Conservation (phyloP, 1,284 basidiomycete species). For the Cryptococcus sp. region DNA sequence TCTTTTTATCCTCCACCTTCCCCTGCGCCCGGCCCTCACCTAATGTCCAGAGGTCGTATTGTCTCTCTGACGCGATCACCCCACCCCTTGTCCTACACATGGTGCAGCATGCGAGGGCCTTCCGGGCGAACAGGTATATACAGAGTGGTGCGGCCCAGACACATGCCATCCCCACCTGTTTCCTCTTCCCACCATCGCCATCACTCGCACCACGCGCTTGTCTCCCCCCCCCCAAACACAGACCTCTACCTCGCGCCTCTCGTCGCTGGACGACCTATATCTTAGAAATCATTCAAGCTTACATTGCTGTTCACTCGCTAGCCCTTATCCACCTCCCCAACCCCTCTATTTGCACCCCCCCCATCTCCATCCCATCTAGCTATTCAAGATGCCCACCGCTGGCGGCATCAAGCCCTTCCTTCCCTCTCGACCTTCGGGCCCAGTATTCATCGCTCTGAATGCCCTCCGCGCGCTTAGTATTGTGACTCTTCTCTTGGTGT, state of each 20-base stretch:
- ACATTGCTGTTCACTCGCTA: not conserved
- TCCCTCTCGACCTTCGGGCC: conserved; percentile 34
- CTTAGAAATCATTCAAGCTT: not conserved
- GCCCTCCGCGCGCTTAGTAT: conserved; percentile 70
- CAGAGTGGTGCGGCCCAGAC: not conserved
- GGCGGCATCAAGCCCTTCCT: conserved; percentile 31
- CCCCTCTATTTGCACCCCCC: not conserved
- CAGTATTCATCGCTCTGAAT: conserved; percentile 72
- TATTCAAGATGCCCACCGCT: conserved; percentile 6
- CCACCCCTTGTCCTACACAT: too few species aligned
- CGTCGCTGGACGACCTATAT: conserved; percentile 1
- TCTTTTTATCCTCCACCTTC: too few species aligned
- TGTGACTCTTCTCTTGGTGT: conserved; percentile 64
- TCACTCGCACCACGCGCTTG: too few species aligned
- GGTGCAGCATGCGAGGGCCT: not conserved
- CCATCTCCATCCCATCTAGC: not conserved
- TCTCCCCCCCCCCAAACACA: not conserved
- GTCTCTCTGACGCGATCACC: conserved; percentile 3
- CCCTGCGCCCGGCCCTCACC: not conserved
- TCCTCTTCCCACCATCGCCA: not conserved
- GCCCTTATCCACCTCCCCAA: not conserved
- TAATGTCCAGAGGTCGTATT: conserved; percentile 4
- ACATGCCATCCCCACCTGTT: not conserved
- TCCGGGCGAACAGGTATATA: not conserved
- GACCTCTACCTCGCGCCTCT: not conserved